phyloP scores from a whole-genome alignment of 164 flowering plant genomes.

The Platanus orientalis region DNA sequence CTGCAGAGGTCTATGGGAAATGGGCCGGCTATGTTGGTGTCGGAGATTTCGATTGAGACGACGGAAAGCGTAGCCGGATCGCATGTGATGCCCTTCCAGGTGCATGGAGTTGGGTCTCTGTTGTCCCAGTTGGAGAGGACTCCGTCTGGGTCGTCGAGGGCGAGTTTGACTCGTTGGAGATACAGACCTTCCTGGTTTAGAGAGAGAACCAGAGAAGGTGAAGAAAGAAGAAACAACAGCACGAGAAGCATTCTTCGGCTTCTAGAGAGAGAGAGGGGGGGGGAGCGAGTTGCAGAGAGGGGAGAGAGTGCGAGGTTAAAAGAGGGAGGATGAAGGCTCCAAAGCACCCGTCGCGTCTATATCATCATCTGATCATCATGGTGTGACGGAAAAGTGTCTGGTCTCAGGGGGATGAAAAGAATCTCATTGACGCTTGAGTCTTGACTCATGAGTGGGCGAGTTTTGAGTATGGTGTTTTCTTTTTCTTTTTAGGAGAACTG shows the following conservation, averaged over 20 bases:
- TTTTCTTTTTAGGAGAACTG: too few relatives aligned
- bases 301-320: too few relatives aligned
- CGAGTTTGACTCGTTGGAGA: constrained; percentile 45
- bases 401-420: too few relatives aligned
- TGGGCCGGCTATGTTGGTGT: constrained; percentile 51
- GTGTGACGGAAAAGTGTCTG: too few relatives aligned
- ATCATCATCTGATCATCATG: too few relatives aligned
- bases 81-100: constrained; percentile 72
- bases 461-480: too few relatives aligned
- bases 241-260: constrained; percentile 13
- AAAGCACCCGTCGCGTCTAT: too few relatives aligned
- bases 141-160: constrained; percentile 55
- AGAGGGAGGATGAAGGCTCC: too few relatives aligned
- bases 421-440: too few relatives aligned
- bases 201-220: constrained; percentile 12
- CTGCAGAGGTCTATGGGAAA: constrained; percentile 73
- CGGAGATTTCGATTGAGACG: constrained; percentile 52
- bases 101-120: constrained; percentile 52
- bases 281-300: too few relatives aligned
- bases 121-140: constrained; percentile 56
- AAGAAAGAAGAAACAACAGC: constrained; percentile 21
- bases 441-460: too few relatives aligned
- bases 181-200: constrained; percentile 74
- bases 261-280: too few relatives aligned
- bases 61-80: constrained; percentile 40